Conservation (phyloP, 768 basidiomycete species). For the Suillus spraguei region DNA sequence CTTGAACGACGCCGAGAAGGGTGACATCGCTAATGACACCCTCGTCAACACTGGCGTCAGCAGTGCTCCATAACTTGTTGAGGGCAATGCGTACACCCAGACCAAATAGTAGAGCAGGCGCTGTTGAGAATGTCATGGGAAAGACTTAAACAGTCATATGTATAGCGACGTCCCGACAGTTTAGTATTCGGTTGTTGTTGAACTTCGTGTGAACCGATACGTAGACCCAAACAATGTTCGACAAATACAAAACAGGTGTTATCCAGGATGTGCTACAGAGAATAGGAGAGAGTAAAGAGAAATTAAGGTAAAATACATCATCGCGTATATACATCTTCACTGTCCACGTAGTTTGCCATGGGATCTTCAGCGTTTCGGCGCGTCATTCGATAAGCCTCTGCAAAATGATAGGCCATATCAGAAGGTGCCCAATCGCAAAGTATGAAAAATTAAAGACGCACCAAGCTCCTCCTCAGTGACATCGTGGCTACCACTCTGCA, state of each 20-base stretch:
- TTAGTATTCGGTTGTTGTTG: constrained; percentile 27
- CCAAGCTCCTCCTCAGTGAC: constrained; percentile 90
- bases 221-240: constrained; percentile 8
- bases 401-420: constrained; percentile 17
- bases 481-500: constrained; percentile 62
- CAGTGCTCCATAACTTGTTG: constrained; percentile 54
- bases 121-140: constrained; percentile 50
- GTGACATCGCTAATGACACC: constrained; percentile 58
- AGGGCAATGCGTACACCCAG: constrained; percentile 73
- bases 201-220: constrained; percentile 17
- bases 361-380: constrained; percentile 79
- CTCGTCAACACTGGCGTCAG: constrained; percentile 29
- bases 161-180: constrained; percentile 7
- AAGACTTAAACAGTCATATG: constrained; percentile 19
- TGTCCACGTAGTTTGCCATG: constrained; percentile 90
- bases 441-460: constrained; percentile 35
- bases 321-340: constrained; percentile 34
- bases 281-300: neutral
- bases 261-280: constrained; percentile 5
- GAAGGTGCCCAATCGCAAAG: constrained; percentile 8
- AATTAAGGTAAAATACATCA: constrained; percentile 1
- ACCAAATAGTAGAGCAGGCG: constrained; percentile 72
- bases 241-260: constrained; percentile 5
- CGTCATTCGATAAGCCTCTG: constrained; percentile 91
- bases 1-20: constrained; percentile 75